Percentiles rank a stretch among this genome's conserved stretches.
Conservation (phyloP, 75 land plant genomes). For the Larix kaempferi region DNA sequence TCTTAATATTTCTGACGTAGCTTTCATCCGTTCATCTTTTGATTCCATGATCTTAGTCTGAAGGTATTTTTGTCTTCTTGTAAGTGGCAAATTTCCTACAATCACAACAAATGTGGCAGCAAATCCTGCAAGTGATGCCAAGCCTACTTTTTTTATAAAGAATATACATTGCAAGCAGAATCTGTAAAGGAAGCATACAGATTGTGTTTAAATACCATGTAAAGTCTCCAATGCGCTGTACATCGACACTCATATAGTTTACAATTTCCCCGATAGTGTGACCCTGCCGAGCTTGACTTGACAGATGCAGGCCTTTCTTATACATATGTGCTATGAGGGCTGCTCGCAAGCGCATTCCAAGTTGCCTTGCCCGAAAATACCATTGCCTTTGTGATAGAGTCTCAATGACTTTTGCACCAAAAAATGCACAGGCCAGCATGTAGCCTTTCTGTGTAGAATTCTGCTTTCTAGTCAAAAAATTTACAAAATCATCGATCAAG, state of each 20-base stretch:
- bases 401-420: slow-evolving; percentile 57
- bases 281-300: slow-evolving; percentile 60
- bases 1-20: slow-evolving; percentile 78
- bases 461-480: neutral
- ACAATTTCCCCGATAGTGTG: slow-evolving; percentile 87
- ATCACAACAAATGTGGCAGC: slow-evolving; percentile 59
- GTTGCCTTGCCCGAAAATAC: slow-evolving; percentile 75
- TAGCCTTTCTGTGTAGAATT: slow-evolving; percentile 31
- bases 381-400: slow-evolving; percentile 66
- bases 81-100: slow-evolving; percentile 59
- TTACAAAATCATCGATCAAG: slow-evolving; percentile 85
- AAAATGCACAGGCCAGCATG: slow-evolving; percentile 49
- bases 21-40: slow-evolving; percentile 82
- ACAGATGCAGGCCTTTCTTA: slow-evolving; percentile 64
- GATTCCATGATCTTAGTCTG: slow-evolving; percentile 76
- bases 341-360: slow-evolving; percentile 75
- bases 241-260: slow-evolving; percentile 88
- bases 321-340: slow-evolving; percentile 68
- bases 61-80: slow-evolving; percentile 39
- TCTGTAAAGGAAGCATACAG: slow-evolving; percentile 78
- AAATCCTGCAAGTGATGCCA: slow-evolving; percentile 62
- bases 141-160: slow-evolving; percentile 53
- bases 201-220: slow-evolving; percentile 62
- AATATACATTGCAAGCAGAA: slow-evolving; percentile 57
- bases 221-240: slow-evolving; percentile 71